phyloP scores from a whole-genome alignment of 805 yeast genomes.

The Candida pseudoglaebosa region DNA sequence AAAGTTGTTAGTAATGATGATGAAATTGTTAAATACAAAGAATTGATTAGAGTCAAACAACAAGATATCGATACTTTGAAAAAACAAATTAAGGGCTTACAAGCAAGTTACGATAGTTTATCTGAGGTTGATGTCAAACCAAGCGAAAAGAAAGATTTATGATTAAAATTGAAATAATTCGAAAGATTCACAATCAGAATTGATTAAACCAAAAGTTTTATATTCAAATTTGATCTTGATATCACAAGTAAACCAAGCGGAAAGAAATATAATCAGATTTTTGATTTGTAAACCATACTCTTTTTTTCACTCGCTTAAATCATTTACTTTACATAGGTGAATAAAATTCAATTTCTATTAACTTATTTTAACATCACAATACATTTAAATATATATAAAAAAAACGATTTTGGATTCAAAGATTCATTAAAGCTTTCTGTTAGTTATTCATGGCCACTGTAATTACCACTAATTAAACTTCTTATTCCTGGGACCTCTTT shows the following conservation, averaged over 20 bases:
- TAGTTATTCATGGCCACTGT: constrained; percentile 17
- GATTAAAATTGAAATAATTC: too few species aligned
- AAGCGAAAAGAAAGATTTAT: constrained; percentile 1
- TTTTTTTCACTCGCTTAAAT: too few species aligned
- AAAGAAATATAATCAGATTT: too few species aligned
- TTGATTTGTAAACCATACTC: too few species aligned
- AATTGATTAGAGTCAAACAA: constrained; percentile 36
- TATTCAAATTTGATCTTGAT: too few species aligned
- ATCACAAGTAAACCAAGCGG: too few species aligned
- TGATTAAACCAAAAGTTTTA: too few species aligned
- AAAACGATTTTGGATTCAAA: too few species aligned
- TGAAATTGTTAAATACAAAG: constrained; percentile 32
- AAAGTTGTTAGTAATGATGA: constrained; percentile 12
- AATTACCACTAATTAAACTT: constrained; percentile 48
- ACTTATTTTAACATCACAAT: neutral
- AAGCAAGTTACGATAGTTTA: constrained; percentile 44
- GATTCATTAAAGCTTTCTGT: too few species aligned
- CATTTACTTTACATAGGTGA: neutral
- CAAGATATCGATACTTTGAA: constrained; percentile 44
- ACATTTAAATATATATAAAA: too few species aligned
- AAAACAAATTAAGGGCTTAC: constrained; percentile 50
- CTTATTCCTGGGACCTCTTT: constrained; percentile 40
- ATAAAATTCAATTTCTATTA: neutral
- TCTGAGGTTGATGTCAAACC: constrained; percentile 9
- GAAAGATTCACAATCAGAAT: too few species aligned